Percentiles rank a stretch among this genome's conserved stretches.
These are phyloP conservation scores for Gossypium stocksii DNA, from an alignment of 345 rosid genomes.

Conservation along the genomic window DNA sequence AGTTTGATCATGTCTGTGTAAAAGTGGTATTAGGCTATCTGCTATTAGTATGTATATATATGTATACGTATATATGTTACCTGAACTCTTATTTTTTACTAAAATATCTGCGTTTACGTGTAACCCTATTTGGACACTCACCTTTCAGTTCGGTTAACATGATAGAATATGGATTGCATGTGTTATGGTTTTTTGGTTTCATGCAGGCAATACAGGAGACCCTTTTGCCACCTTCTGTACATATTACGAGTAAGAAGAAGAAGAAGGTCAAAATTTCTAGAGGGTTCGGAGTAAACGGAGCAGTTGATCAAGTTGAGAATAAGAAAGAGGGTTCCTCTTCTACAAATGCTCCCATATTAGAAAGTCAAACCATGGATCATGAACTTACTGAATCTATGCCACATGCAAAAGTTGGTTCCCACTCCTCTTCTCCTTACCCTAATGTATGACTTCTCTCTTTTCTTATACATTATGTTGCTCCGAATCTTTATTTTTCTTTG, in stretches of 20 bases:
- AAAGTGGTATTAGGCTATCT: too few relatives aligned
- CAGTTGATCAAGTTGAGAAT: constrained; percentile 26
- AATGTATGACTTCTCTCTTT: constrained; percentile 33
- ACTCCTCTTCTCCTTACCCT: constrained; percentile 35
- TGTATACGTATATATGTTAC: too few relatives aligned
- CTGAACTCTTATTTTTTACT: too few relatives aligned
- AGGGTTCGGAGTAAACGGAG: constrained; percentile 38
- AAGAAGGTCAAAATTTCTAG: constrained; percentile 35
- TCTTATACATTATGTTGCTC: background rate
- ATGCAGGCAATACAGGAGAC: constrained; percentile 71
- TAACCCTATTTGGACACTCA: background rate
- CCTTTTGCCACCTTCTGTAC: constrained; percentile 75
- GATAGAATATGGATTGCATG: background rate
- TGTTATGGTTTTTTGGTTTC: constrained; percentile 5
- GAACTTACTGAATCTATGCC: constrained; percentile 24
- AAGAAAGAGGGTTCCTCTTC: background rate
- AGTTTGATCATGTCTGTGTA: background rate
- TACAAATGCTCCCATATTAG: background rate
- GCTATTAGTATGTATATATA: too few relatives aligned
- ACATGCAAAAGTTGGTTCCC: constrained; percentile 21
- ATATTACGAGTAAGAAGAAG: constrained; percentile 39
- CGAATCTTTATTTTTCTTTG: background rate
- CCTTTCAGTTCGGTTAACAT: background rate
- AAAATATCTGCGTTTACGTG: background rate
- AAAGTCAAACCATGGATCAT: constrained; percentile 21